Evolutionary conservation across 148 eudicot species (phyloP).

Genomic region (Gaultheria prostrata): DNA sequence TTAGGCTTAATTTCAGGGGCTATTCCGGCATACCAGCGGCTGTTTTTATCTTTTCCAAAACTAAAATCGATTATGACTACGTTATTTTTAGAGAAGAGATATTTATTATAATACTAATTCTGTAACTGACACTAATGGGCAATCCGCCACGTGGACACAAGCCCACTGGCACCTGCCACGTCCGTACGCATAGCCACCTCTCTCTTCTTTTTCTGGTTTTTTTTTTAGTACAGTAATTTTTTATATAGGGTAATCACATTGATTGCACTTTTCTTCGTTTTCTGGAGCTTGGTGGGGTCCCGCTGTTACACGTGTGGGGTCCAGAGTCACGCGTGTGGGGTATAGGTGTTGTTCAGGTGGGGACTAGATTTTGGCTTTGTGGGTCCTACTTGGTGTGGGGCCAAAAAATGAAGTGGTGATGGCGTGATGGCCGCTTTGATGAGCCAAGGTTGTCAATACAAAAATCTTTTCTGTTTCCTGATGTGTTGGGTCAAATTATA

Average conservation of each 20-base stretch:
- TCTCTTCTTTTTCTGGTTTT: neutral
- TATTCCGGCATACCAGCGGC: conserved; percentile 17
- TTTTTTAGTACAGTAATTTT: neutral
- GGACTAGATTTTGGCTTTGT: neutral
- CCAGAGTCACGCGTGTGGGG: neutral
- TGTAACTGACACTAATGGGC: conserved; percentile 12
- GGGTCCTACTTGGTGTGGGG: neutral
- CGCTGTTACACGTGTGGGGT: neutral
- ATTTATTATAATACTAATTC: no score
- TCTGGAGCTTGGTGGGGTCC: neutral
- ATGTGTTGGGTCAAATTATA: no score
- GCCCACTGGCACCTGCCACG: conserved; percentile 3
- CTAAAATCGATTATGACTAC: neutral
- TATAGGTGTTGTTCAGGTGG: neutral
- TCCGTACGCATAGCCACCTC: neutral
- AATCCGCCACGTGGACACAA: conserved; percentile 13
- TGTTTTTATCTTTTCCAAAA: neutral
- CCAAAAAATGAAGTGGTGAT: neutral
- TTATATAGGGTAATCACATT: neutral
- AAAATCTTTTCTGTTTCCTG: no score
- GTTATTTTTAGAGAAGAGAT: no score
- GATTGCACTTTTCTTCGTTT: neutral
- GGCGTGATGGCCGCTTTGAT: conserved; percentile 11
- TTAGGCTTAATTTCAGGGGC: conserved; percentile 19
- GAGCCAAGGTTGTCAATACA: neutral